A percentile compares a stretch with the other conserved stretches of the same genome.
Evolutionary conservation across 2,329 filamentous ascomycete species (phyloP).

Genomic region (Thermochaetoides dissita): DNA sequence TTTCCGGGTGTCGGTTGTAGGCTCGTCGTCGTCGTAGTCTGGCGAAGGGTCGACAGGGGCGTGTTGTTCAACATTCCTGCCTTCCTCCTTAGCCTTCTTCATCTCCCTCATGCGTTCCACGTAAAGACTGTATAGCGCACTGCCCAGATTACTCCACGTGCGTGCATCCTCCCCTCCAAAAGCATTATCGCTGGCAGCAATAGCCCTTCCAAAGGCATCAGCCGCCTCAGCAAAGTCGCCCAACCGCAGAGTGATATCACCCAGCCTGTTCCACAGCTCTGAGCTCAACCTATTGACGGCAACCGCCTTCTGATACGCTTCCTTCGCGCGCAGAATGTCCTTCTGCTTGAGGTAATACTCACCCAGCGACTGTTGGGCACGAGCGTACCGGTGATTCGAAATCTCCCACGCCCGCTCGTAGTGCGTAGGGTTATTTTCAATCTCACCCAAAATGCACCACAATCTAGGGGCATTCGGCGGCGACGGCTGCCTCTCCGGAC

Average conservation of each 20-base stretch:
- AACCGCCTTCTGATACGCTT: slow-evolving; percentile 67
- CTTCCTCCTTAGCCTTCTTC: slow-evolving; percentile 16
- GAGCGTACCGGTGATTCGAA: slow-evolving; percentile 64
- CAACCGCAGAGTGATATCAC: slow-evolving; percentile 72
- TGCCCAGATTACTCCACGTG: slow-evolving; percentile 89
- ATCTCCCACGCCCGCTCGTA: slow-evolving; percentile 83
- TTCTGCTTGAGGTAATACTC: slow-evolving; percentile 58
- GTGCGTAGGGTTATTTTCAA: slow-evolving; percentile 59
- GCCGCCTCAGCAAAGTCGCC: slow-evolving; percentile 65
- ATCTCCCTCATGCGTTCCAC: slow-evolving; percentile 33
- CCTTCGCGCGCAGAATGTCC: slow-evolving; percentile 54
- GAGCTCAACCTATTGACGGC: slow-evolving; percentile 68
- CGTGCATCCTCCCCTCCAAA: slow-evolving; percentile 80
- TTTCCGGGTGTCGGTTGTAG: neutral
- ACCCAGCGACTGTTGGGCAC: slow-evolving; percentile 77
- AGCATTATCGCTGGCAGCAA: slow-evolving; percentile 43
- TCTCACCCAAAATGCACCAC: slow-evolving; percentile 86
- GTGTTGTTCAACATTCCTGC: neutral
- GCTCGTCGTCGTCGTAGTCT: slow-evolving; percentile 19
- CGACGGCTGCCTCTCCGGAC: slow-evolving; percentile 53
- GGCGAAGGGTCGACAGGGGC: too few relatives aligned
- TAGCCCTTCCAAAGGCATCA: slow-evolving; percentile 69
- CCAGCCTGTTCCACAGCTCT: slow-evolving; percentile 77
- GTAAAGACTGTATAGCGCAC: slow-evolving; percentile 60
- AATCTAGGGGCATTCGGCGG: slow-evolving; percentile 74